These are phyloP conservation scores for Dictyostelium firmibasis DNA, from an alignment of 78 protist species.

Conservation along the genomic window DNA sequence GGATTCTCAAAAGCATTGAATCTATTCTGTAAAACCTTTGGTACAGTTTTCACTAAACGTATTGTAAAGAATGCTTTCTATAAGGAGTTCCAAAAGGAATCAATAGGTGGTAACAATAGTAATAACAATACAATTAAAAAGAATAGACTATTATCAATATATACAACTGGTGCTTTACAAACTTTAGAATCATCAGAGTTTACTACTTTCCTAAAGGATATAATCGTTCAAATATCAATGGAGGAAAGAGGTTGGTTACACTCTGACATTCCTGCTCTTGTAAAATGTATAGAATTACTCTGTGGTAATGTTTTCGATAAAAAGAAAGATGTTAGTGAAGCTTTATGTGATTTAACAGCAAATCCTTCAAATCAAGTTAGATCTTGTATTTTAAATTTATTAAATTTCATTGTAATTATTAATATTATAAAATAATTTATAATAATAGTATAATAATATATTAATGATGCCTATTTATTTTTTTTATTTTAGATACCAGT, in stretches of 20 bases:
- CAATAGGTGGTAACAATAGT: not conserved
- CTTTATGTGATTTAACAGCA: conserved; percentile 24
- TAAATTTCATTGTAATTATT: conserved; percentile 8
- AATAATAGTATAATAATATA: no score
- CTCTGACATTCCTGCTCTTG: conserved; percentile 15
- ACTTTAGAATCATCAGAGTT: conserved; percentile 52
- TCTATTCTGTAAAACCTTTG: conserved; percentile 29
- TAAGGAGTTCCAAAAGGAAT: conserved; percentile 49
- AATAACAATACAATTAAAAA: conserved; percentile 20
- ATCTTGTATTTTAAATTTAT: conserved; percentile 50
- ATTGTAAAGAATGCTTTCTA: conserved; percentile 38
- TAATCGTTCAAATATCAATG: conserved; percentile 61
- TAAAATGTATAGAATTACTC: conserved; percentile 52
- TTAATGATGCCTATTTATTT: not conserved
- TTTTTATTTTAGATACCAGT: conserved; percentile 15
- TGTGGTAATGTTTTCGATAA: conserved; percentile 55
- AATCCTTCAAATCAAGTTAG: conserved; percentile 69
- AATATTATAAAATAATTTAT: no score
- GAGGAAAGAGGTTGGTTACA: conserved; percentile 73
- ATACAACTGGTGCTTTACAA: conserved; percentile 56
- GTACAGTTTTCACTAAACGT: conserved; percentile 36
- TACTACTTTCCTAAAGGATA: conserved; percentile 10
- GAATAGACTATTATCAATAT: conserved; percentile 33
- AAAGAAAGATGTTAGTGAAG: conserved; percentile 46
- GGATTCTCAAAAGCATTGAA: conserved; percentile 26